Conservation (phyloP, 139 green algal species). For the Chlamydomonas sp. region DNA sequence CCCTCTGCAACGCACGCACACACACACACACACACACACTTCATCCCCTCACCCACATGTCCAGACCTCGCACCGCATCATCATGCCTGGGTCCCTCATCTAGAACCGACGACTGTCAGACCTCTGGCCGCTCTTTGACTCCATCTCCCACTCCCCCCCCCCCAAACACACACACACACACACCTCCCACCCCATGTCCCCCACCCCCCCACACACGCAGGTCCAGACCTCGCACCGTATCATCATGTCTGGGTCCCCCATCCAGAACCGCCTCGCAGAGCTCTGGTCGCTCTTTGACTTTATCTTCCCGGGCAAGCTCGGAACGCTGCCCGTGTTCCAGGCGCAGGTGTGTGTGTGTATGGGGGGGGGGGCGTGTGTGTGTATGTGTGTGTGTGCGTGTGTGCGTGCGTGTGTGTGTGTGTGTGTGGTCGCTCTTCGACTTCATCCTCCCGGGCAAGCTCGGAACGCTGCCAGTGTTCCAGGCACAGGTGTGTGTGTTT, state of each 20-base stretch:
- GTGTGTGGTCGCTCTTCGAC: conserved; percentile 97
- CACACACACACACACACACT: background rate
- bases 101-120: conserved; percentile 93
- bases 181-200: background rate
- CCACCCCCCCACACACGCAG: conserved; percentile 14
- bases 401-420: too few species aligned
- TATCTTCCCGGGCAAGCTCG: conserved; percentile 92
- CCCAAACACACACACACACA: too few species aligned
- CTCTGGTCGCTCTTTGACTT: conserved; percentile 99
- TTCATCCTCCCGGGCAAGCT: conserved; percentile 94
- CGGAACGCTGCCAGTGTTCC: conserved; percentile 94
- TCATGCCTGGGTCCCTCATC: conserved; percentile 90
- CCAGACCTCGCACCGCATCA: conserved; percentile 70
- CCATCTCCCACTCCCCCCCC: conserved; percentile 92
- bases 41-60: conserved; percentile 23
- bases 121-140: conserved; percentile 98
- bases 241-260: conserved; percentile 88
- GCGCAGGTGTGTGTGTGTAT: too few species aligned
- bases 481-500: too few species aligned
- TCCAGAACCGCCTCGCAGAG: conserved; percentile 94
- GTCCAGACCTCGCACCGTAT: conserved; percentile 69
- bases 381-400: background rate
- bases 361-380: too few species aligned
- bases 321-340: conserved; percentile 94
- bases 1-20: too few species aligned